Base-by-base conservation (phyloP, 1,139 yeast species). In the Candida anutae region DNA sequence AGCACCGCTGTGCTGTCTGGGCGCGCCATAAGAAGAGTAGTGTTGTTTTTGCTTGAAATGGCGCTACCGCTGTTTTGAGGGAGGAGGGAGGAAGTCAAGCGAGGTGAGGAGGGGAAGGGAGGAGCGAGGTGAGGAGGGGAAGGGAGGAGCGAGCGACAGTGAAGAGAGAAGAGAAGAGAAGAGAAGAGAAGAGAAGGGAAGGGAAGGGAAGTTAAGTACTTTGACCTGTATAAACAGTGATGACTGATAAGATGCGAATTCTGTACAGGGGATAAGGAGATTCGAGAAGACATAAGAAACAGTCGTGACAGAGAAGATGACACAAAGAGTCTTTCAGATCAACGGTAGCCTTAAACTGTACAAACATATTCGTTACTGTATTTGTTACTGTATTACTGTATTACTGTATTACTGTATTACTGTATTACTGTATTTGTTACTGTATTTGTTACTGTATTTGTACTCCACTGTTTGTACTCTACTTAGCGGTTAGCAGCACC, bases 401-500 rank as follows among this genome's bases (percentile, higher is more conserved):
- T n/a, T n/a, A n/a, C n/a, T n/a, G n/a, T n/a, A n/a, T n/a, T n/a
- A n/a, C n/a, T n/a, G n/a, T n/a, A n/a, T n/a, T n/a, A n/a, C n/a
- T n/a, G n/a, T n/a, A n/a, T n/a, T n/a, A n/a, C n/a, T n/a, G n/a
- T n/a, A n/a, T n/a, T n/a, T n/a, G n/a, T n/a, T n/a, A n/a, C n/a
- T n/a, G n/a, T n/a, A n/a, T n/a, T n/a, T n/a, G n/a, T n/a, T n/a
- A n/a, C n/a, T n/a, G n/a, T n/a, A n/a, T n/a, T n/a, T n/a, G n/a
- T n/a, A n/a, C n/a, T n/a, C n/a, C n/a, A n/a, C n/a, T n/a, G n/a
- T n/a, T n/a, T n/a, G n/a, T n/a, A n/a, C n/a, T n/a, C n/a, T n/a
- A n/a, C n/a, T n/a, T n/a, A n/a, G n/a, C n/a, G 43, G 28, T 55
- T 59, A 4, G 69, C 68, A 21, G 65, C 62, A 30, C 50, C 46